Percentiles rank a stretch among this genome's conserved stretches.
These are phyloP conservation scores for Sabuloglossum arenarium DNA, from an alignment of 495 filamentous ascomycete genomes.

Conservation along the genomic window DNA sequence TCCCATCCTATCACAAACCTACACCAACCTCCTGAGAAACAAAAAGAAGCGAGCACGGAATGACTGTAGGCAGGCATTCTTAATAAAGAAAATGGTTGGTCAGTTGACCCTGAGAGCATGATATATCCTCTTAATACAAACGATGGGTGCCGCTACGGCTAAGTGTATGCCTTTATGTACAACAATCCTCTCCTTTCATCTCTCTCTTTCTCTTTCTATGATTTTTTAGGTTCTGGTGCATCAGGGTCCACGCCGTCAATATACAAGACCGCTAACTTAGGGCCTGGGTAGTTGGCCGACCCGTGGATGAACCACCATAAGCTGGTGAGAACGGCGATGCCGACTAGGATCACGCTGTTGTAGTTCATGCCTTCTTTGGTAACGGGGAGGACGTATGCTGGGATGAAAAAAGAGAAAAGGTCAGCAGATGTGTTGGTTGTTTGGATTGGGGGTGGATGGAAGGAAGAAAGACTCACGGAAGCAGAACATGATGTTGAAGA, in stretches of 20 bases:
- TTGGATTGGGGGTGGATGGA: not conserved
- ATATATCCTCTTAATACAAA: too few species aligned
- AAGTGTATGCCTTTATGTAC: too few species aligned
- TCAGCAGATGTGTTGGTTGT: not conserved
- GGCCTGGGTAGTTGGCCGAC: slow-evolving; percentile 32
- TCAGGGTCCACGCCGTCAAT: slow-evolving; percentile 13
- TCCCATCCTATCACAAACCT: too few species aligned
- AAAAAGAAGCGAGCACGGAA: too few species aligned
- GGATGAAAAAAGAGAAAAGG: not conserved
- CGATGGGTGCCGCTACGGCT: too few species aligned
- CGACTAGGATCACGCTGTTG: slow-evolving; percentile 20
- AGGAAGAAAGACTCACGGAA: slow-evolving; percentile 9
- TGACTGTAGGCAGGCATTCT: too few species aligned
- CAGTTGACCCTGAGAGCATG: too few species aligned
- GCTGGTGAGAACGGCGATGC: slow-evolving; percentile 19
- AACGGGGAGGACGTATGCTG: slow-evolving; percentile 8
- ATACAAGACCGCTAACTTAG: slow-evolving; percentile 30
- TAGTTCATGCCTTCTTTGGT: slow-evolving; percentile 14
- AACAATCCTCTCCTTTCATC: too few species aligned
- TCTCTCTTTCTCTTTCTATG: too few species aligned
- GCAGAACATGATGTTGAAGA: slow-evolving; percentile 14
- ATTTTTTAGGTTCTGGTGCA: too few species aligned
- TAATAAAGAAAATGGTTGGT: too few species aligned
- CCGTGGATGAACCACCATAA: slow-evolving; percentile 48
- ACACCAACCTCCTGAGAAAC: too few species aligned